Conservation (phyloP, 768 basidiomycete species). For the Psilocybe sp. region DNA sequence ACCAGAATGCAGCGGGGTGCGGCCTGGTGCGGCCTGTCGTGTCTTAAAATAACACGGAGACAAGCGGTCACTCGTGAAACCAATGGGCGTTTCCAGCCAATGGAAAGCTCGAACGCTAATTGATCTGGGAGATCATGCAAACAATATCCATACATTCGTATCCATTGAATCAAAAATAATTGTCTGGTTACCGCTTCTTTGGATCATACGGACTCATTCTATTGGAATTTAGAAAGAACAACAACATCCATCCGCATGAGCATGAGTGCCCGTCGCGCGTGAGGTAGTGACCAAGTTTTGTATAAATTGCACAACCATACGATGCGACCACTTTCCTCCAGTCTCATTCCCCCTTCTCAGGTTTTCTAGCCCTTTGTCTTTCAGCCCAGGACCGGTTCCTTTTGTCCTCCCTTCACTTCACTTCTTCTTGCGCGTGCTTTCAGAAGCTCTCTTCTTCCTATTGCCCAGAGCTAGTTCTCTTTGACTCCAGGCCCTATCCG, state of each 20-base stretch:
- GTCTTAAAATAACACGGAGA: too few relatives aligned
- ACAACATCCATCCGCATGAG: not conserved
- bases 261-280: not conserved
- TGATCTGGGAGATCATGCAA: too few relatives aligned
- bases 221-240: conserved; percentile 5
- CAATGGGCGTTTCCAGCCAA: too few relatives aligned
- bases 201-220: conserved; percentile 14
- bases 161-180: too few relatives aligned
- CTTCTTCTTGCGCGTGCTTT: conserved; percentile 16
- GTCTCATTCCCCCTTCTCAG: conserved; percentile 11
- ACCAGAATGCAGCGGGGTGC: too few relatives aligned
- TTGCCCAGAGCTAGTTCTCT: conserved; percentile 1
- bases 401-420: conserved; percentile 10
- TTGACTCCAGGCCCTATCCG: not conserved
- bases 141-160: too few relatives aligned
- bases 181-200: conserved; percentile 16
- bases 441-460: conserved; percentile 8
- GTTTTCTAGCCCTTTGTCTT: conserved; percentile 16
- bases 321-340: conserved; percentile 1
- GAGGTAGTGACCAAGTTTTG: too few relatives aligned
- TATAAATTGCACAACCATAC: conserved; percentile 11
- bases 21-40: too few relatives aligned
- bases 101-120: too few relatives aligned
- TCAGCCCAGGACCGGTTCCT: conserved; percentile 28
- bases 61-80: too few relatives aligned